Conservation (phyloP, 306 rosid species). For the Lablab purpureus region DNA sequence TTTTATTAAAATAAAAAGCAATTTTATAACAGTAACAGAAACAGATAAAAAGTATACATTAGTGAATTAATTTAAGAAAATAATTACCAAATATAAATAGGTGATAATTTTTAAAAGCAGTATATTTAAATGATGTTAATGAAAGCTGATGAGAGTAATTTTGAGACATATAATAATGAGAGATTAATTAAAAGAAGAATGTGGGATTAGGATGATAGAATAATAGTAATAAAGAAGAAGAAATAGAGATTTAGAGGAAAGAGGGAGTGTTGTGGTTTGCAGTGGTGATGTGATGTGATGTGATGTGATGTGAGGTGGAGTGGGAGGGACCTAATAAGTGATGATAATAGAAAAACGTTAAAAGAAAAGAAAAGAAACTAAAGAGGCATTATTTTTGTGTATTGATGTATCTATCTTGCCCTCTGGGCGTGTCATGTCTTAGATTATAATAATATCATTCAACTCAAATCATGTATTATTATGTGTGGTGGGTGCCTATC, state of each 20-base stretch:
- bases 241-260: not conserved
- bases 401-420: not conserved
- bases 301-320: not conserved
- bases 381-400: slow-evolving; percentile 2
- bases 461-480: no score
- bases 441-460: slow-evolving; percentile 18
- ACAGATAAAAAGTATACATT: no score
- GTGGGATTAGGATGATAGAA: not conserved
- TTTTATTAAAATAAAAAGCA: no score
- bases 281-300: not conserved
- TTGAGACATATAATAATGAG: no score
- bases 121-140: no score
- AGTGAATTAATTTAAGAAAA: no score
- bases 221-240: no score
- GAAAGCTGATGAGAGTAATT: no score
- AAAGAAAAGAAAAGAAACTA: slow-evolving; percentile 17
- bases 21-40: no score
- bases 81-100: no score
- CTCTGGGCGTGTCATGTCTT: not conserved
- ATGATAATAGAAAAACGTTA: slow-evolving; percentile 26
- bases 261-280: not conserved
- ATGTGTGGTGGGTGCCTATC: no score
- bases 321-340: not conserved
- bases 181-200: not conserved
- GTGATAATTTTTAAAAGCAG: no score